phyloP scores from a whole-genome alignment of 352 stramenopile species.

The Globisporangium barbulae region DNA sequence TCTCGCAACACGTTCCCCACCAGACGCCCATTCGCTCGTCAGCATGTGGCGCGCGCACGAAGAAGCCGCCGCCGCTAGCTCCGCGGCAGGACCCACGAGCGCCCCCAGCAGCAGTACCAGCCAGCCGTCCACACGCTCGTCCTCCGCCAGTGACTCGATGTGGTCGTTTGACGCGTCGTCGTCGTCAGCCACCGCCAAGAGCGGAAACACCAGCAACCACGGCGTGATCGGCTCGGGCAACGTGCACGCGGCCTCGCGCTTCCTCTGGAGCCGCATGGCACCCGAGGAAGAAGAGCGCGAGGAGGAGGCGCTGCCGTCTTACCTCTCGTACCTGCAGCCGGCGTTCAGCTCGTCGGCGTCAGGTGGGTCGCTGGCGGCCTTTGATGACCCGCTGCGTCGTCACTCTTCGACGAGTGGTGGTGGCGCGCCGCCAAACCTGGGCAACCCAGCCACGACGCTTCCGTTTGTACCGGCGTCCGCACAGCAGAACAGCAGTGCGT shows the following conservation, averaged over 20 bases:
- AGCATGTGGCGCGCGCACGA: conserved; percentile 16
- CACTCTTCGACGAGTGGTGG: background rate
- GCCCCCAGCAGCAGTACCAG: background rate
- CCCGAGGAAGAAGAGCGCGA: conserved; percentile 66
- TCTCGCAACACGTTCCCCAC: background rate
- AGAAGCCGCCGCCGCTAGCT: background rate
- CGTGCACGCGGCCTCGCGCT: conserved; percentile 22
- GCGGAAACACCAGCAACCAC: conserved; percentile 17
- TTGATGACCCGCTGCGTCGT: conserved; percentile 11
- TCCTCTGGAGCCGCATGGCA: conserved; percentile 65
- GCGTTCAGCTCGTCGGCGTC: conserved; percentile 30
- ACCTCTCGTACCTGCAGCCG: conserved; percentile 63
- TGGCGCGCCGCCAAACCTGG: conserved; percentile 15
- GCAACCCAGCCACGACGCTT: conserved; percentile 1
- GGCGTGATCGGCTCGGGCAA: conserved; percentile 37
- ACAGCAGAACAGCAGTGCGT: background rate
- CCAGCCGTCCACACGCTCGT: background rate
- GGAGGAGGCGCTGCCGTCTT: conserved; percentile 67
- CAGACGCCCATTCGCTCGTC: conserved; percentile 2
- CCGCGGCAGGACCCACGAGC: background rate
- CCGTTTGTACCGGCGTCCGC: conserved; percentile 14
- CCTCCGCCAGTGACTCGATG: conserved; percentile 3
- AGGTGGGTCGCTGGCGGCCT: background rate
- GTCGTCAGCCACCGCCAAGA: background rate
- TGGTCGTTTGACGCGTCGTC: conserved; percentile 12